Percentiles rank a stretch among this genome's conserved stretches.
Evolutionary conservation across 306 rosid species (phyloP).

Genomic region (Quercus gilva): DNA sequence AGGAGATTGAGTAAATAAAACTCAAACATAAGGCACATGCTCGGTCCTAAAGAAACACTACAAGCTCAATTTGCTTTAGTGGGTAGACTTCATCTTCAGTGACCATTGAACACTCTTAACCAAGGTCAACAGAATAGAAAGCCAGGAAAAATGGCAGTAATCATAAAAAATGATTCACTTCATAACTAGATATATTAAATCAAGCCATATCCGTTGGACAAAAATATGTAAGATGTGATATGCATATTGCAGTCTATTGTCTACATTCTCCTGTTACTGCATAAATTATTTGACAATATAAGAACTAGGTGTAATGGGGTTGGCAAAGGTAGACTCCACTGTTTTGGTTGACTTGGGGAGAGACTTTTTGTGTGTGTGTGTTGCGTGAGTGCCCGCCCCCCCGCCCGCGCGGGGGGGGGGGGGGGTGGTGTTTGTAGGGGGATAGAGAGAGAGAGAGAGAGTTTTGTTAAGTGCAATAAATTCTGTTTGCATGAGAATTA

Average conservation of each 20-base stretch:
- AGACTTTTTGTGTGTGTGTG: no score
- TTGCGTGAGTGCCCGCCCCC: no score
- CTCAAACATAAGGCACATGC: not conserved
- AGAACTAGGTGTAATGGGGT: not conserved
- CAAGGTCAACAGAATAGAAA: not conserved
- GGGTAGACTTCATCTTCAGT: slow-evolving; percentile 10
- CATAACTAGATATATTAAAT: not conserved
- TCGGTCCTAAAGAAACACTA: not conserved
- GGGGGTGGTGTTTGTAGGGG: no score
- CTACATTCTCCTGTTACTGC: not conserved
- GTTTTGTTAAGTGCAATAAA: not conserved
- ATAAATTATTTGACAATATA: not conserved
- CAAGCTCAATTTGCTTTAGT: not conserved
- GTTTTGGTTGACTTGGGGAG: not conserved
- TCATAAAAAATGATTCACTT: not conserved
- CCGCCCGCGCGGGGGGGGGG: no score
- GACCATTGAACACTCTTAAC: not conserved
- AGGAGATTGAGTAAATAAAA: not conserved
- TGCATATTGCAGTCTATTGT: not conserved
- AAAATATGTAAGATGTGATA: not conserved
- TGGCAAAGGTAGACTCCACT: not conserved
- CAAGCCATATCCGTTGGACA: not conserved
- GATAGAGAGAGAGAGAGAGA: not conserved
- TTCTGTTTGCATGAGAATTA: not conserved
- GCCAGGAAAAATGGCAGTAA: not conserved